Base-by-base conservation (phyloP, 1,139 yeast species). In the Yamadazyma dushanensis region DNA sequence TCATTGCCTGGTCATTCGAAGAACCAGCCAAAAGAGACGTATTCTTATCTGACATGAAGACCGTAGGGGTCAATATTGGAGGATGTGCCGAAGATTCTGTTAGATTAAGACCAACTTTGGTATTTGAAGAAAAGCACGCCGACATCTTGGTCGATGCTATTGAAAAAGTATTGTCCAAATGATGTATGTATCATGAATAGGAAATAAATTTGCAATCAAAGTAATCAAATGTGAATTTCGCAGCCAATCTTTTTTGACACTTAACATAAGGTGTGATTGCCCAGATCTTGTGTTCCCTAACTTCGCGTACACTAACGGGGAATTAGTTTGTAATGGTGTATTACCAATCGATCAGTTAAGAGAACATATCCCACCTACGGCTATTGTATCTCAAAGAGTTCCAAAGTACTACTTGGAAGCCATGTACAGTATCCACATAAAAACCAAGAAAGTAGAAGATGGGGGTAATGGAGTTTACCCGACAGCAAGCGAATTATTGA, bases 281-380 rank as follows among this genome's bases (percentile, higher is more conserved):
- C 99, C 99, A 2, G 99, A 98, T 74, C 73, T 94, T 47, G 99
- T 94, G 16, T 94, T 94, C 70, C 98, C 99, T 22, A 94, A 92
- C 56, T 94, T 92, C 59, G 97, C 98, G 14, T 86, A 86, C 57
- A 87, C 97, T 18, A 89, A 89, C 54, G 97, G 96, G 50, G 99
- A 92, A 54, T 76, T 94, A 53, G 98, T 94, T 0, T 89, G 97
- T 68, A 88, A 89, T 56, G 99, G 99, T 73, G 96, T 94, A 9
- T 73, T 94, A 40, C 98, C 99, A 15, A 92, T 94, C 52, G 98
- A 94, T 66, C 98, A 94, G 63, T 73, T 94, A 44, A 78, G 97
- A 56, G 98, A 94, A 54, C 83, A 79, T 58, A 80, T 92, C n/a
- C 95, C 96, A 1, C 98, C 99, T 8, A 73, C 82, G 4, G 81